Evolutionary conservation across 2,329 filamentous ascomycete genomes (phyloP), one percentile per base, ranked within the genome.

Genomic region (Bimuria novae-zelandiae): DNA sequence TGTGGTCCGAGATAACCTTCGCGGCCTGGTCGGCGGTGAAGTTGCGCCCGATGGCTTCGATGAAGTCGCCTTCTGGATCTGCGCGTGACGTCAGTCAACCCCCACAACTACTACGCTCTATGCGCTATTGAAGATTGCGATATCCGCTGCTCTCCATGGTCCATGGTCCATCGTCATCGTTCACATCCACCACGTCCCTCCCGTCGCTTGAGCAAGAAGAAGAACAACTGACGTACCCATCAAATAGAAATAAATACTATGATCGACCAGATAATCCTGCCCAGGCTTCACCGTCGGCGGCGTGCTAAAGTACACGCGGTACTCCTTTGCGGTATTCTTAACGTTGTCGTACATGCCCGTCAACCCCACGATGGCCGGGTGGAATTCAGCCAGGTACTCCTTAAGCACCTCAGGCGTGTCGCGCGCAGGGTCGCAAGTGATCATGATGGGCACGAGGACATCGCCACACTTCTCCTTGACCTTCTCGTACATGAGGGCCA

Each of bases 241-340:
- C 63, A 99, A 78, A 75, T 99, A 99, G 69, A 99, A 99, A 81
- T 99, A 99, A 64, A 99, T 99, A 75, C 92, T 97, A 79, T 99
- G 94, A 75, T 99, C 94, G 11, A 99, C 94, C 65, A 99, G 76
- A 73, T 99, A 99, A 75, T 99, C 94, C 80, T 97, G 89, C 1
- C 93, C 94, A 1, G 92, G 89, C 80, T 92, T 89, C 51, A 97
- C 90, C 59, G 92, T 84, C 64, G 85, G 81, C 29, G 94, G 94
- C 42, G 94, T 99, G 70, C 89, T 94, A 69, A 99, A 99, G 78
- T 99, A 99, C 49, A 99, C 94, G 17, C 94, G 83, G 75, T 97
- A 99, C 62, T 88, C 88, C 80, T 96, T 97, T 82, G 94, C 99
- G 51, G 95, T 87, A 60, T 88, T 82, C 81, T 96, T 97, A 69